Percentiles rank a stretch among this genome's conserved stretches.
Conservation (phyloP, 164 flowering plant genomes). For the Vitis labrusca region DNA sequence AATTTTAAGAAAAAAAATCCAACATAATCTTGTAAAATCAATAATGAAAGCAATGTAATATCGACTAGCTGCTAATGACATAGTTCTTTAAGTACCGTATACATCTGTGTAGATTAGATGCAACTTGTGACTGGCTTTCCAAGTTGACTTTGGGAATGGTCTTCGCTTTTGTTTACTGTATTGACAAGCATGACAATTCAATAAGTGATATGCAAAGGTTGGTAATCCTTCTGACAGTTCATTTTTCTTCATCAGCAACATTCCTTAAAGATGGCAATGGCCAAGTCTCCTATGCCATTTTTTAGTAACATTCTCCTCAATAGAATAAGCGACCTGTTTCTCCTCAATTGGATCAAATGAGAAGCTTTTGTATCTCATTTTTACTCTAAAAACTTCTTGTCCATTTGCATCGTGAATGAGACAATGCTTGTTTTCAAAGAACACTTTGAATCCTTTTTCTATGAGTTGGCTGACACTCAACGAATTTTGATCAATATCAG, state of each 20-base stretch:
- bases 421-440: conserved; percentile 5
- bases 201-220: background rate
- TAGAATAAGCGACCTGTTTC: too few relatives aligned
- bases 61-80: background rate
- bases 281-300: conserved; percentile 9
- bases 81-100: conserved; percentile 7
- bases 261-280: background rate
- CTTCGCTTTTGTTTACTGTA: conserved; percentile 3
- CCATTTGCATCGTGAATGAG: background rate
- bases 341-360: too few relatives aligned
- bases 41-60: too few relatives aligned
- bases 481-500: conserved; percentile 11
- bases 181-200: conserved; percentile 6
- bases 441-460: background rate
- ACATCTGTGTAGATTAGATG: conserved; percentile 12
- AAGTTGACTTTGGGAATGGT: conserved; percentile 10
- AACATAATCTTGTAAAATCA: too few relatives aligned
- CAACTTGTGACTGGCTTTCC: conserved; percentile 14
- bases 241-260: background rate
- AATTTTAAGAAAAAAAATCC: too few relatives aligned
- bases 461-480: background rate
- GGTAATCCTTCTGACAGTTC: background rate
- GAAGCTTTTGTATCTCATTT: too few relatives aligned
- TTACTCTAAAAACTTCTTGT: background rate
- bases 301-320: too few relatives aligned